These are phyloP conservation scores for Trichoderma breve DNA, from an alignment of 2,329 filamentous ascomycete species.

Conservation along the genomic window DNA sequence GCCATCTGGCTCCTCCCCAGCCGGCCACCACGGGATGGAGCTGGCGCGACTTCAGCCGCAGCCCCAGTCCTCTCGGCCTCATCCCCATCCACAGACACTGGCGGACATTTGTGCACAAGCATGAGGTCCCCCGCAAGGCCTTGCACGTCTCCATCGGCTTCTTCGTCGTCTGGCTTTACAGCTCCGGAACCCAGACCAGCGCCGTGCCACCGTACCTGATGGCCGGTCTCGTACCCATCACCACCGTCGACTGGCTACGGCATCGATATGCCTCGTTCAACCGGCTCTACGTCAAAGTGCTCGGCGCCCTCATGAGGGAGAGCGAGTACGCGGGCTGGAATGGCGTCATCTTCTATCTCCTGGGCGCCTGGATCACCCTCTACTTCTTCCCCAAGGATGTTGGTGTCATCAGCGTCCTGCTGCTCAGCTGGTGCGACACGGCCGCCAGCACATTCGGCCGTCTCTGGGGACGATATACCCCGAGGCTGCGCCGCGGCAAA, in stretches of 20 bases:
- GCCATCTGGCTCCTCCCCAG: slow-evolving; percentile 68
- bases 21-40: slow-evolving; percentile 63
- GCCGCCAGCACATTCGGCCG: slow-evolving; percentile 93
- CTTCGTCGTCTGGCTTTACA: slow-evolving; percentile 83
- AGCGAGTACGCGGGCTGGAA: slow-evolving; percentile 93
- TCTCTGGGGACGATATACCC: slow-evolving; percentile 85
- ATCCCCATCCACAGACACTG: slow-evolving; percentile 95
- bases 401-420: slow-evolving; percentile 80
- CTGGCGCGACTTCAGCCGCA: slow-evolving; percentile 86
- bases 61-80: slow-evolving; percentile 85
- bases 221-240: slow-evolving; percentile 77
- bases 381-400: slow-evolving; percentile 91
- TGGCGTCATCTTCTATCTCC: slow-evolving; percentile 93
- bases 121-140: slow-evolving; percentile 91
- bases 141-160: slow-evolving; percentile 97
- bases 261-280: slow-evolving; percentile 82
- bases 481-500: slow-evolving; percentile 80
- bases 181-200: slow-evolving; percentile 70
- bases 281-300: slow-evolving; percentile 74
- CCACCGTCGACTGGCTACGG: slow-evolving; percentile 75
- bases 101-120: slow-evolving; percentile 87
- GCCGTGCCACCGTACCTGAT: slow-evolving; percentile 84
- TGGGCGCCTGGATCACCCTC: slow-evolving; percentile 84
- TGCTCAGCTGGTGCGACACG: slow-evolving; percentile 97
- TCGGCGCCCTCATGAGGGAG: slow-evolving; percentile 95